Percentiles rank a stretch among this genome's conserved stretches.
Evolutionary conservation across 208 protist genomes (phyloP).

Genomic region (Trypanosoma boissoni): DNA sequence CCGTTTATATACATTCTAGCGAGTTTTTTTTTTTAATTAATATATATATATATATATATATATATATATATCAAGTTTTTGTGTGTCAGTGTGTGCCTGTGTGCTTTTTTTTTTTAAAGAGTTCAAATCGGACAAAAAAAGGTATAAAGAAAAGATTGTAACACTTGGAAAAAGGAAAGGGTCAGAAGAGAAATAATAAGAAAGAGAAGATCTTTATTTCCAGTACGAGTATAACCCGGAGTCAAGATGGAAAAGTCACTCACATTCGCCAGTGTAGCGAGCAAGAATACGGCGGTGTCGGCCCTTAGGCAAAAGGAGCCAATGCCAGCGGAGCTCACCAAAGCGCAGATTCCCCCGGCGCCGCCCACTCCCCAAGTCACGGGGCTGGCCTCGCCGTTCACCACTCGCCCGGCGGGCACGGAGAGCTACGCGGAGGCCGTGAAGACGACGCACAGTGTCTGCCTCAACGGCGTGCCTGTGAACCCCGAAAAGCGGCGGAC

Average conservation of each 20-base stretch:
- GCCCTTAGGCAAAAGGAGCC: not conserved
- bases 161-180: not conserved
- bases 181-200: not conserved
- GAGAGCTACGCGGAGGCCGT: constrained; percentile 30
- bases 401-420: not conserved
- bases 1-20: not conserved
- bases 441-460: constrained; percentile 26
- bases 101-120: constrained; percentile 3
- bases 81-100: constrained; percentile 1
- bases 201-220: not conserved
- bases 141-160: not conserved
- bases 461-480: constrained; percentile 28
- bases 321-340: too few species aligned
- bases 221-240: too few species aligned
- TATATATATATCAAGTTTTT: too few species aligned
- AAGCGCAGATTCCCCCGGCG: not conserved
- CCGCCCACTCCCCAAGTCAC: not conserved
- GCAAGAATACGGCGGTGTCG: not conserved
- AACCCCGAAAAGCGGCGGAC: constrained; percentile 7
- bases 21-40: constrained; percentile 1
- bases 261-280: constrained; percentile 16
- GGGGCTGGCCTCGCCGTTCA: not conserved
- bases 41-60: not conserved
- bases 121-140: constrained; percentile 2
- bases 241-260: constrained; percentile 1